Conservation (phyloP, 768 basidiomycete species). For the Serendipita sp. region DNA sequence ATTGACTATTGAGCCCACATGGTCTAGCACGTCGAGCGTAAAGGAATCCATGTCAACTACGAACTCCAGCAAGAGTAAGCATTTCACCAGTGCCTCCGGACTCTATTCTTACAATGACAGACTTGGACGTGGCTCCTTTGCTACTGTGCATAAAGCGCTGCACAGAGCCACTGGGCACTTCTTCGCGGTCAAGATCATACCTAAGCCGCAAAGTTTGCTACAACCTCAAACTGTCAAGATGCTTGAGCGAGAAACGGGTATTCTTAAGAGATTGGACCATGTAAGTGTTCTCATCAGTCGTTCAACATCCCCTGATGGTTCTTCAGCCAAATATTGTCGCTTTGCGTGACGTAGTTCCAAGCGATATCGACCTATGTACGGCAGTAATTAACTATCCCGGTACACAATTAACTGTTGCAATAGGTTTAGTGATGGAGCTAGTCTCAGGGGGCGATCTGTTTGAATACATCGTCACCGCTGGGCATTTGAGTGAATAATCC, state of each 20-base stretch:
- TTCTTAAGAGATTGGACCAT: constrained; percentile 62
- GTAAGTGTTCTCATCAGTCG: constrained; percentile 14
- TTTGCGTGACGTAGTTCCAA: constrained; percentile 59
- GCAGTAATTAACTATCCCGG: constrained; percentile 6
- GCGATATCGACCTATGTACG: constrained; percentile 28
- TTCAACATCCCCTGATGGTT: not conserved
- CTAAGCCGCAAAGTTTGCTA: constrained; percentile 26
- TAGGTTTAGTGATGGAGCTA: constrained; percentile 54
- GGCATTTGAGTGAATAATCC: constrained; percentile 41
- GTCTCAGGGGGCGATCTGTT: constrained; percentile 81
- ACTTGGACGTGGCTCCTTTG: constrained; percentile 84
- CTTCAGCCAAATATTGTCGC: constrained; percentile 55
- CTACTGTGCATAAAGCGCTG: constrained; percentile 73
- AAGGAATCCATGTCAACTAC: constrained; percentile 24
- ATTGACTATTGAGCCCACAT: constrained; percentile 12
- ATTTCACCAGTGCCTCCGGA: not conserved
- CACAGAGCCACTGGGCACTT: constrained; percentile 51
- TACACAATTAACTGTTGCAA: not conserved
- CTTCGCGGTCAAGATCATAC: constrained; percentile 83
- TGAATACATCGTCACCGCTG: constrained; percentile 41
- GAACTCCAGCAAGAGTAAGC: constrained; percentile 20
- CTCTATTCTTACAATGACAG: not conserved
- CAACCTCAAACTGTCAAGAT: constrained; percentile 14
- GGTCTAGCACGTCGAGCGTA: constrained; percentile 12
- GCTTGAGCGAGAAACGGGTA: constrained; percentile 59